Evolutionary conservation across 2,329 filamentous ascomycete genomes (phyloP).

Genomic region (Fusarium palustre): DNA sequence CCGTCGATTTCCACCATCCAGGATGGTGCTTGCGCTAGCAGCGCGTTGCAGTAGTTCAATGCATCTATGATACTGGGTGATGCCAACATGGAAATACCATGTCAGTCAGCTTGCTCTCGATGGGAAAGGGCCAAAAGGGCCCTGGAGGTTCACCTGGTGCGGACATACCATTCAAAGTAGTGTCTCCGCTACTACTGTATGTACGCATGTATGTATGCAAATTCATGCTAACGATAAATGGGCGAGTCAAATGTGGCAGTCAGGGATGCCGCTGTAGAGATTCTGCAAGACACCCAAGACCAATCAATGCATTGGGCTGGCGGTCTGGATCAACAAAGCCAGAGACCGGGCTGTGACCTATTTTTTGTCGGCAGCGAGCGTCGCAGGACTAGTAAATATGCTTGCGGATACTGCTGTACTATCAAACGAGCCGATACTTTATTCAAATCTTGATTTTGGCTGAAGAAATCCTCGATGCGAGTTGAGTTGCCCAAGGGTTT

Average conservation of each 20-base stretch:
- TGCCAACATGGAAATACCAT: conserved; percentile 35
- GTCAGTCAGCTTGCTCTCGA: conserved; percentile 12
- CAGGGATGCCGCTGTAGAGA: conserved; percentile 33
- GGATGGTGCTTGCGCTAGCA: conserved; percentile 40
- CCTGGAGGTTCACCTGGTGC: conserved; percentile 19
- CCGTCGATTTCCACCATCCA: conserved; percentile 34
- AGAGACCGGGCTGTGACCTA: conserved; percentile 1
- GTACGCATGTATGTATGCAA: not conserved
- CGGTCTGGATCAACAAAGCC: conserved; percentile 33
- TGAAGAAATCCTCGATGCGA: conserved; percentile 8
- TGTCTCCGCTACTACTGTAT: not conserved
- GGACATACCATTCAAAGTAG: conserved; percentile 22
- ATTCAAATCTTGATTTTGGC: conserved; percentile 4
- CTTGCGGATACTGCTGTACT: not conserved
- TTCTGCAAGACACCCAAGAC: conserved; percentile 28
- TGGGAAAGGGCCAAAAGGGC: conserved; percentile 44
- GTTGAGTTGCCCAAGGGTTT: not conserved
- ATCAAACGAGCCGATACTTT: not conserved
- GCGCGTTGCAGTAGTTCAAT: conserved; percentile 45
- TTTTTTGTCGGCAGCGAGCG: not conserved
- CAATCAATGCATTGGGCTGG: conserved; percentile 23
- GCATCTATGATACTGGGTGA: conserved; percentile 33
- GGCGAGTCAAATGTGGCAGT: conserved; percentile 16
- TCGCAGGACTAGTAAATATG: conserved; percentile 8
- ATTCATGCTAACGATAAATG: conserved; percentile 19